Evolutionary conservation across 495 filamentous ascomycete genomes (phyloP), one percentile per base, ranked within the genome.

Genomic region (Penicillium angulare): DNA sequence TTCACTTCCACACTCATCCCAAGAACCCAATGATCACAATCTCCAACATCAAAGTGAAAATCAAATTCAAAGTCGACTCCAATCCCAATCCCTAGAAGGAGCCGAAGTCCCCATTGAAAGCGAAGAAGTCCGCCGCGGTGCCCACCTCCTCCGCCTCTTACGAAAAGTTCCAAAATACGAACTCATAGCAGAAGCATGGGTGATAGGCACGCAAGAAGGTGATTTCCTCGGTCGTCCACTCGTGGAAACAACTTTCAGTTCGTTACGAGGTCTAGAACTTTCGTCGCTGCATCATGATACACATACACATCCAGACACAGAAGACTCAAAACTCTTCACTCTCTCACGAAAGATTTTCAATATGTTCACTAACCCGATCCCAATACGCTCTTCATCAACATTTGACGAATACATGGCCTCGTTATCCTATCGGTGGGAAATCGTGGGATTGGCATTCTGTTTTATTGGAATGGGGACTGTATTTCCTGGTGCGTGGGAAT

Each of bases 401-500:
- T 27, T 47, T 10, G 24, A 22, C 6, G 31, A 47, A 17, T 47
- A 12, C 33, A 47, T 47, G 33, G 15, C 40, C 27, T 35, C 18
- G 3, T 31, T 44, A 27, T 43, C 43, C 2, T 51, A 22, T 22
- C 35, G 47, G 29, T 47, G 45, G 45, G 45, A 47, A 32, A 47
- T 47, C 15, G 20, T 47, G 12, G 45, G 45, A 16, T 22, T 50
- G 26, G 47, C 39, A 15, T 50, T 50, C 31, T n/a, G 24, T 7
- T 42, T 21, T 22, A 18, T 50, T 7, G 47, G 36, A 4, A 15
- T 22, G 10, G 36, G 36, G 0, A 26, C 38, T 17, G 27, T 32
- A 3, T 13, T 50, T n/a, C 27, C 47, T 15, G 7, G 39, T 33
- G 31, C 42, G 23, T 50, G 36, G 47, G 36, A 50, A 7, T 34